Evolutionary conservation across 2,329 filamentous ascomycete genomes (phyloP).

Genomic region (Pyricularia grisea): DNA sequence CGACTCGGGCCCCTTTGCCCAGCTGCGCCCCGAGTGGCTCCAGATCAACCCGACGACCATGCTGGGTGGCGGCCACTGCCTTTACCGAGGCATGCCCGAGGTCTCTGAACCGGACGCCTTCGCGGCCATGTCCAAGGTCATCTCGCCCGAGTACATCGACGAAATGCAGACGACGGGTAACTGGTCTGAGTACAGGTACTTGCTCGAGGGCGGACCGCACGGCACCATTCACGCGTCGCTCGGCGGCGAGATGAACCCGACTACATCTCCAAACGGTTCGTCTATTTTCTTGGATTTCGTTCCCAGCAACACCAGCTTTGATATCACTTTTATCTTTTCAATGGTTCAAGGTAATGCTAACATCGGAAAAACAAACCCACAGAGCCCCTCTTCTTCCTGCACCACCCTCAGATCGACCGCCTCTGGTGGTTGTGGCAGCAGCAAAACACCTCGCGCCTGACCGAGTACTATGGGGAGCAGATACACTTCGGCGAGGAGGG

Average conservation of each 20-base stretch:
- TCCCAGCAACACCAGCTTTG: no score
- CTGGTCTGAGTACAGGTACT: conserved; percentile 9
- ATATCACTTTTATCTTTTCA: neutral
- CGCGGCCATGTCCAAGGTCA: conserved; percentile 12
- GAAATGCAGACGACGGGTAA: neutral
- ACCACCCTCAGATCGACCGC: conserved; percentile 11
- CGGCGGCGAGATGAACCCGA: conserved; percentile 11
- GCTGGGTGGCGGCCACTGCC: conserved; percentile 14
- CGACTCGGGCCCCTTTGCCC: conserved; percentile 35
- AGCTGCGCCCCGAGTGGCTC: conserved; percentile 25
- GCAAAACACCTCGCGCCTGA: neutral
- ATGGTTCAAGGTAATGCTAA: conserved; percentile 6
- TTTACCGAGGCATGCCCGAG: neutral
- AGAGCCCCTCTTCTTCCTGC: conserved; percentile 19
- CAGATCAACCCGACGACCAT: conserved; percentile 14
- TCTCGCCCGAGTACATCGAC: conserved; percentile 11
- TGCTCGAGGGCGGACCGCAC: conserved; percentile 21
- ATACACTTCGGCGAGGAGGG: neutral
- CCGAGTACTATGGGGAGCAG: neutral
- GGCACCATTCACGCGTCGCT: conserved; percentile 17
- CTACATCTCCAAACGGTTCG: neutral
- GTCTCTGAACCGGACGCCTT: neutral
- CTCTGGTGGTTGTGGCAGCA: conserved; percentile 13
- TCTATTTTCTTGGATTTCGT: neutral
- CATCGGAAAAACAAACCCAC: conserved; percentile 9